Base-by-base conservation (phyloP, 768 basidiomycete genomes). In the Russula foetens region DNA sequence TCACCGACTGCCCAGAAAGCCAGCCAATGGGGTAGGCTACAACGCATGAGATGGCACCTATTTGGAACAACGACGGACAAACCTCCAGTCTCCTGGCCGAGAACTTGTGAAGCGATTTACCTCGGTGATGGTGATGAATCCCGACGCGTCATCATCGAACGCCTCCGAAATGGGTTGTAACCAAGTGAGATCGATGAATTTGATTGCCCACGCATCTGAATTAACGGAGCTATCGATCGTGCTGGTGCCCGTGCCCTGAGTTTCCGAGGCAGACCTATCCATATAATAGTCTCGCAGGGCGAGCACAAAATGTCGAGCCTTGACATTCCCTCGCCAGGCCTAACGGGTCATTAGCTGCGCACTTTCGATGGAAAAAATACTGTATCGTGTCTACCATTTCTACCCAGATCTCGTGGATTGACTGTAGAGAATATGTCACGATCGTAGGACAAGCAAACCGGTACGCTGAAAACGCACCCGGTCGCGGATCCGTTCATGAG, bases 111-210 rank as follows among this genome's bases (percentile, higher is more conserved):
- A 53, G 17, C n/a, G 15, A 41, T 53, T 53, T 24, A 53, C n/a
- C 39, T 53, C 52, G 15, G 58, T 21, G 26, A 74, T 64, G 1
- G 69, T 70, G 54, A 71, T 68, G 54, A 69, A 74, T 2, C 74
- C 73, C 0, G 71, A 73, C 1, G 68, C 68, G 44, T 75, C 72
- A 24, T 71, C 69, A 53, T 75, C 73, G 39, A 74, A 66, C 4
- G 71, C 71, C 52, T 74, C 74, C 44, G 67, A 53, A 14, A 72
- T 70, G 1, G 66, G 61, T 50, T 67, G 67, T 3, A 71, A 23
- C 26, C 65, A 55, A 11, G 51, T 62, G 7, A 69, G 48, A 46
- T 62, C 63, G 47, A 72, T 48, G 29, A 28, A 63, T 38, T 67
- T 60, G 21, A 73, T 56, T 15, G 70, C 70, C 72, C 72, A 74